Evolutionary conservation across 1,284 basidiomycete species (phyloP).

Genomic region (Pseudozyma sp.): DNA sequence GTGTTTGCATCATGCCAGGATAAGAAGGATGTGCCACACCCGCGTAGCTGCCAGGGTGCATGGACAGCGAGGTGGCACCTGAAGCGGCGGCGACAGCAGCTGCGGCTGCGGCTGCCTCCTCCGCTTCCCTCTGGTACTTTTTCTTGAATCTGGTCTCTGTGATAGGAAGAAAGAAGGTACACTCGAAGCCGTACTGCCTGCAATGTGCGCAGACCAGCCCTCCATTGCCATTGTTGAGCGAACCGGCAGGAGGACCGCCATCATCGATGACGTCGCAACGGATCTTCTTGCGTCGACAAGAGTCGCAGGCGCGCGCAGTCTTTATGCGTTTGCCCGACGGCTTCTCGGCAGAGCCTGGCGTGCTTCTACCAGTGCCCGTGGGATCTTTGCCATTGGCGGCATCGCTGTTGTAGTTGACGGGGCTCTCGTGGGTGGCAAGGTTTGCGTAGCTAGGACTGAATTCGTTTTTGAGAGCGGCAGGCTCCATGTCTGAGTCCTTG

Average conservation of each 20-base stretch:
- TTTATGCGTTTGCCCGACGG: conserved; percentile 79
- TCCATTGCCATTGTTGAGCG: conserved; percentile 57
- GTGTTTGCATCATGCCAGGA: conserved; percentile 25
- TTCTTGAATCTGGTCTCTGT: conserved; percentile 98
- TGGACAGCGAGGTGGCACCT: conserved; percentile 12
- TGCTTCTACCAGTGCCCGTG: conserved; percentile 10
- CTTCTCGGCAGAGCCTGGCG: conserved; percentile 36
- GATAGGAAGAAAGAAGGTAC: conserved; percentile 89
- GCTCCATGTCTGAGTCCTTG: conserved; percentile 40
- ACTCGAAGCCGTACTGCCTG: conserved; percentile 59
- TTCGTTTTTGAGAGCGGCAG: conserved; percentile 19
- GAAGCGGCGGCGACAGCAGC: conserved; percentile 50
- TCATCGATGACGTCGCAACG: conserved; percentile 71
- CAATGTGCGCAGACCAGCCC: conserved; percentile 58
- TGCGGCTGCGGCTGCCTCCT: conserved; percentile 74
- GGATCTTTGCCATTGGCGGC: conserved; percentile 17
- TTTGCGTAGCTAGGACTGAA: conserved; percentile 11
- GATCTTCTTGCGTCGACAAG: conserved; percentile 92
- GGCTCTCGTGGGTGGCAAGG: conserved; percentile 23
- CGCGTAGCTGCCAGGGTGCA: conserved; percentile 17
- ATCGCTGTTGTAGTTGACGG: conserved; percentile 29
- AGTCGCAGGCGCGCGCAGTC: conserved; percentile 89
- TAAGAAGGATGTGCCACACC: conserved; percentile 18
- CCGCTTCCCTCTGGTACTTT: conserved; percentile 75
- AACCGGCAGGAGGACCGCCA: conserved; percentile 59